Conservation (phyloP, 2,329 filamentous ascomycete genomes). For the Aspergillus amoenus region DNA sequence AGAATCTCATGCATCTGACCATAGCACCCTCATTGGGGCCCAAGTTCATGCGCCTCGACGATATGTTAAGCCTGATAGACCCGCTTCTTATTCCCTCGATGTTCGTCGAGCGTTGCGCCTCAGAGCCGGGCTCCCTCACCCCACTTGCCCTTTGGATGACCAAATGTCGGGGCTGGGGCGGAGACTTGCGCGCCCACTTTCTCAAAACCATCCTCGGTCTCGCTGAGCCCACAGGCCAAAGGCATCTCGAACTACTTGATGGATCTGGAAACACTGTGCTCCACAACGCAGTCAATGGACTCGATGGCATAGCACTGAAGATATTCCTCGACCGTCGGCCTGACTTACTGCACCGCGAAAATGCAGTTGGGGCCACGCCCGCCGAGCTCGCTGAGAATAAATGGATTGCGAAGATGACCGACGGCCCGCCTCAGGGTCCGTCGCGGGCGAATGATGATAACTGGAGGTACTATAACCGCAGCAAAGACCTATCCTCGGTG, state of each 20-base stretch:
- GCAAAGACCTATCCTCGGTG: not conserved
- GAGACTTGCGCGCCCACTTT: not conserved
- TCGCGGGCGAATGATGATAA: not conserved
- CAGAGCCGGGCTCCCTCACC: conserved; percentile 27
- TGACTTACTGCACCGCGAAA: conserved; percentile 66
- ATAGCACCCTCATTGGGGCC: conserved; percentile 13
- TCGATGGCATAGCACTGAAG: conserved; percentile 58
- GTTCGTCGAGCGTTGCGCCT: conserved; percentile 31
- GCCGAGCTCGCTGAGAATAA: conserved; percentile 50
- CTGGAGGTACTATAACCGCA: not conserved
- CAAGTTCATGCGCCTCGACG: conserved; percentile 54
- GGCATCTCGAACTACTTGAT: conserved; percentile 46
- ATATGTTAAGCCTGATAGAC: conserved; percentile 51
- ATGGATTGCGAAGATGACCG: conserved; percentile 28
- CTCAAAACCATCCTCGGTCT: conserved; percentile 30
- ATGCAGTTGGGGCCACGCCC: conserved; percentile 72
- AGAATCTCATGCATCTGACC: conserved; percentile 66
- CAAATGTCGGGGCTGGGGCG: not conserved
- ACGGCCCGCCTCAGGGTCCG: conserved; percentile 9
- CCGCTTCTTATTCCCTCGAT: conserved; percentile 45
- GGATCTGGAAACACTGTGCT: conserved; percentile 45
- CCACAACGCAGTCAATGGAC: conserved; percentile 40
- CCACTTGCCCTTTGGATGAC: conserved; percentile 62
- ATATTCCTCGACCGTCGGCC: conserved; percentile 54
- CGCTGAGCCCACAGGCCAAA: conserved; percentile 51